Base-by-base conservation (phyloP, 2,329 filamentous ascomycete genomes). In the Xylariaceae sp. region DNA sequence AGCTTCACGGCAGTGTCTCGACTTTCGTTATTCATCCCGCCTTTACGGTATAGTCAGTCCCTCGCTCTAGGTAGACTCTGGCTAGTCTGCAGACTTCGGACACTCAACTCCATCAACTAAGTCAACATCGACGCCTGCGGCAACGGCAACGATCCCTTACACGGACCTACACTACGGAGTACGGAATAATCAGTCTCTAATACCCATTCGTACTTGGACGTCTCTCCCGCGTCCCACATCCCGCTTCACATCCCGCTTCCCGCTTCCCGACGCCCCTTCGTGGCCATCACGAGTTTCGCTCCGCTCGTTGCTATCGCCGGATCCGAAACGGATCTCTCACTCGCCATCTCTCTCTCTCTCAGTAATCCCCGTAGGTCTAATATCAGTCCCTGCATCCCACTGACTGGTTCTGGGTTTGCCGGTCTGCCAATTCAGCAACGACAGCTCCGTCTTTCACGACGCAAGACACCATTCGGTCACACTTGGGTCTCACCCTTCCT, bases 131-230 rank as follows among this genome's bases (percentile, higher is more conserved):
- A 30, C 23, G 23, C 23, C 23, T n/a, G 13, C 53, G 65, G 59
- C 64, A 63, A 63, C 62, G 61, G 49, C 62, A 56, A 60, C 62
- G 55, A 49, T 47, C 56, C 58, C 64, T 57, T 59, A 56, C 61
- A 2, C 55, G n/a, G 47, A 4, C 4, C 23, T 30, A 30, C 23
- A 30, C 23, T 30, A 30, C 23, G 23, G 23, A 30, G 5, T 30
- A 64, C 64, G 67, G 13, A 13, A 13, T 42, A 68, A 66, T 65
- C 62, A 58, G 50, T 64, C 66, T 62, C 66, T 67, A 69, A 70
- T 67, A 58, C 60, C 58, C 17, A 18, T 18, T 18, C 17, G 17
- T 62, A 30, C 23, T 30, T 30, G 23, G 23, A 30, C 23, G 23
- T 30, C 23, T 30, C 23, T 30, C 23, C 23, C 23, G 23, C 23